These are phyloP conservation scores for Linnemannia exigua DNA, from an alignment of 192 early-diverging fungal species.

Conservation along the genomic window DNA sequence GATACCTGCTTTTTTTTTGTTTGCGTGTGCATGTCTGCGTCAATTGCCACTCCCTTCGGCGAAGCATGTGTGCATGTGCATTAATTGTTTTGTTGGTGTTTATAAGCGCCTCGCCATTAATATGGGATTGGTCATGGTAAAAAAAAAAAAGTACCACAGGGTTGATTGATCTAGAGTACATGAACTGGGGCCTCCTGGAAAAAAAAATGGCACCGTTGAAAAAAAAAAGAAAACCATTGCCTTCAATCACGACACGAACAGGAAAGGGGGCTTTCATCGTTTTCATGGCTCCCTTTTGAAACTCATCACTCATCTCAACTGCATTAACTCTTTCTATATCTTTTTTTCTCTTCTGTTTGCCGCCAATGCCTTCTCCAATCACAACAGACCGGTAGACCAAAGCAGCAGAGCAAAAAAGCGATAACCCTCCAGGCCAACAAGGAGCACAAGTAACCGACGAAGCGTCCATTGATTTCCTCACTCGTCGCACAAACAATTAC, in stretches of 20 bases:
- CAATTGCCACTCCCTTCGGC: neutral
- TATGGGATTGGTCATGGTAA: slow-evolving; percentile 4
- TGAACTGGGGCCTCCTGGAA: too few relatives aligned
- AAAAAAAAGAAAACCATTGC: too few relatives aligned
- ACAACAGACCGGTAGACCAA: neutral
- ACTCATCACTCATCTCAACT: neutral
- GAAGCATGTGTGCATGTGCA: neutral
- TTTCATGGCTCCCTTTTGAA: neutral
- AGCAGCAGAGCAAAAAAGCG: neutral
- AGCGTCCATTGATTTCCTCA: too few relatives aligned
- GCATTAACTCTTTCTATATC: neutral
- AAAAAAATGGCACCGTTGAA: too few relatives aligned
- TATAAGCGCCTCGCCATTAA: neutral
- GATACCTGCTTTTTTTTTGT: neutral
- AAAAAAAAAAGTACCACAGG: neutral
- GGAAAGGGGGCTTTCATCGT: neutral
- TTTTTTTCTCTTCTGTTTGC: neutral
- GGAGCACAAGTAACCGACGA: too few relatives aligned
- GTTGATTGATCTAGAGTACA: too few relatives aligned
- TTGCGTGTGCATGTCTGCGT: neutral
- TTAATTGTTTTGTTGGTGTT: neutral
- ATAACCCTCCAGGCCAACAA: neutral
- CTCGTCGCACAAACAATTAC: neutral
- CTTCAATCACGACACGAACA: too few relatives aligned
- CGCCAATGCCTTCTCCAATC: neutral